Evolutionary conservation across 140 eudicot genomes (phyloP), one percentile per base, ranked within the genome.

Genomic region (Flaveria floridana): DNA sequence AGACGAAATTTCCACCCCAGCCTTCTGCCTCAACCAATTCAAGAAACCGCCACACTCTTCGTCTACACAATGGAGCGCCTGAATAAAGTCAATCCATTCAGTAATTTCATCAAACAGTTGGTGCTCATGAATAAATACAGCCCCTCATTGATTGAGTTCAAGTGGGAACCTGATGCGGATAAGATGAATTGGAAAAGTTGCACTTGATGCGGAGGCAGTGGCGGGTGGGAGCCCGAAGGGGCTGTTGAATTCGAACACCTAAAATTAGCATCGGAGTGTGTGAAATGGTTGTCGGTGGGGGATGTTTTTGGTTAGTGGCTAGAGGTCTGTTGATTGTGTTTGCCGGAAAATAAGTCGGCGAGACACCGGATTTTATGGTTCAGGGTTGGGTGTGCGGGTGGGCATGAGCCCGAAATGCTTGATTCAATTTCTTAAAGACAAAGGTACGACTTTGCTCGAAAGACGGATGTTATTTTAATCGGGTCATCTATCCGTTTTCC

Each of bases 1-100:
- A 7, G 96, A 85, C 21, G 95, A 92, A 34, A 92, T 84, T 66
- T 87, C 71, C 10, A 41, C 51, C 58, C 97, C 95, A 16, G 95
- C 80, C 68, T 86, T 92, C 11, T 57, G 73, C 70, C 84, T 82
- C 20, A 92, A 74, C 97, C 97, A 92, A 41, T 87, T 86, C 74
- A 92, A 84, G 80, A 89, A 87, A 72, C 85, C 82, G 21, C 10
- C 71, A 46, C 81, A 82, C 20, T 80, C 87, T 26, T 79, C 84
- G n/a, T 78, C 91, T 58, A 68, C 44, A 59, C 20, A 65, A 16
- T 51, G 55, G 23, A 71, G 78, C 42, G 42, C 77, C 90, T 70
- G 71, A 75, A 12, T 39, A 26, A 37, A 25, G 12, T 52, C 12
- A 73, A 44, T 42, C 69, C 78, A 69, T 72, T 74, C 50, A 68